Base-by-base conservation (phyloP, 768 basidiomycete species). In the Rhodotorula diobovata region DNA sequence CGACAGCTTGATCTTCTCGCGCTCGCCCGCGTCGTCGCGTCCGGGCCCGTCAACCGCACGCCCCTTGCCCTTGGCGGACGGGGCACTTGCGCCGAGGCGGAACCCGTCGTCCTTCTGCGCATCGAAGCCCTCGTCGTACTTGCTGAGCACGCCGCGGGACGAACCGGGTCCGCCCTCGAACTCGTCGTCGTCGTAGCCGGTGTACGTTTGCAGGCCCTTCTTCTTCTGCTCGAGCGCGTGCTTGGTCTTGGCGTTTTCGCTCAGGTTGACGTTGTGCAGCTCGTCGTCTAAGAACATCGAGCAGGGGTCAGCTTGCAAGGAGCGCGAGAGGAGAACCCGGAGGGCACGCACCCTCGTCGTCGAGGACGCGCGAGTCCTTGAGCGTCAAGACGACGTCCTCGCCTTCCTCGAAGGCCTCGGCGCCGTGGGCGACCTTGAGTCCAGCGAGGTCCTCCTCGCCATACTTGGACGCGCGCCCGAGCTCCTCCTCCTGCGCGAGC, bases 181-280 rank as follows among this genome's bases (percentile, higher is more conserved):
- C 78, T 98, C 96, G 10, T 95, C 93, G 76, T 98, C 95, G 76
- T 99, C 94, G 79, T 91, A 95, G 25, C 94, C 94, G 0, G 91
- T 93, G 78, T 97, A 98, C 78, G 90, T 89, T 79, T 0, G 76
- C 76, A 30, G 69, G 62, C 35, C 88, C 83, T 95, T 93, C 56
- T 89, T 91, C 81, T 96, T 95, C 60, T 90, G 81, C 55, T 93
- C 90, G 61, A 87, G 83, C 46, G 88, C 88, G 81, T 91, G 89
- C 78, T 90, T 86, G 25, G 85, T 86, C 32, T 86, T 86, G 75
- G 94, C 93, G 61, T 86, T 87, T 79, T 96, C 94, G 0, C 91
- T 93, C 85, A 98, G 86, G 77, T 96, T 92, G 65, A 96, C 84
- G 76, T 99, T 97, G 82, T 96, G 90, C 23, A 99, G 85, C 81